Conservation (phyloP, 441 rosid genomes). For the Macaranga tanarius region DNA sequence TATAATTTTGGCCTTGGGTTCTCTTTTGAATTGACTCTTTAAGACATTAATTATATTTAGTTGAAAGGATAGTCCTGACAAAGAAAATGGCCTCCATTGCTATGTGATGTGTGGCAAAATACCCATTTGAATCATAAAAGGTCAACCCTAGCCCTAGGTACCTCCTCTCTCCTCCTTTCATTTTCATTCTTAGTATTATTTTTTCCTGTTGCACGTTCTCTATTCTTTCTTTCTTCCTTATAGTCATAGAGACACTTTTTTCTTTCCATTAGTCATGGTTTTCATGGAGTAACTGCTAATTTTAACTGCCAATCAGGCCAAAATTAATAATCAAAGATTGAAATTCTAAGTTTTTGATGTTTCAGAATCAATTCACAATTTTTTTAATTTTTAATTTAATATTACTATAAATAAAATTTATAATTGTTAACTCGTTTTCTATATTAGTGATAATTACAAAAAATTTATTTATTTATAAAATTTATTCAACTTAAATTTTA, state of each 20-base stretch:
- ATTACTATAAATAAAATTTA: too few species aligned
- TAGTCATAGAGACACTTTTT: not conserved
- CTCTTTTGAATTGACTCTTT: slow-evolving; percentile 19
- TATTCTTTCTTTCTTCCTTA: not conserved
- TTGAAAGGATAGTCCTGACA: slow-evolving; percentile 21
- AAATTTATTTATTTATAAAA: too few species aligned
- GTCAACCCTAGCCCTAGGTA: slow-evolving; percentile 33
- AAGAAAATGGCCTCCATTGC: slow-evolving; percentile 31
- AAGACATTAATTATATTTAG: slow-evolving; percentile 24
- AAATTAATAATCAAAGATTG: too few species aligned
- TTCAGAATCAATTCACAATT: too few species aligned
- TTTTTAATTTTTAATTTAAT: too few species aligned
- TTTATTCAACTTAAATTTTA: too few species aligned
- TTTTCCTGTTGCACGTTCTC: slow-evolving; percentile 37
- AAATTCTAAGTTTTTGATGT: too few species aligned
- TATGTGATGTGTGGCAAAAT: not conserved
- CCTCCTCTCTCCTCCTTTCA: not conserved
- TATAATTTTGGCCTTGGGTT: not conserved
- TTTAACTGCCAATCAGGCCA: too few species aligned
- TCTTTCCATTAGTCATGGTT: not conserved
- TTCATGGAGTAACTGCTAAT: slow-evolving; percentile 41
- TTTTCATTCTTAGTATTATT: not conserved
- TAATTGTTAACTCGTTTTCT: too few species aligned
- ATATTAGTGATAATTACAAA: too few species aligned
- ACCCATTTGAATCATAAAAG: slow-evolving; percentile 27